phyloP scores from a whole-genome alignment of 495 filamentous ascomycete species.

The Penicillium subrubescens region DNA sequence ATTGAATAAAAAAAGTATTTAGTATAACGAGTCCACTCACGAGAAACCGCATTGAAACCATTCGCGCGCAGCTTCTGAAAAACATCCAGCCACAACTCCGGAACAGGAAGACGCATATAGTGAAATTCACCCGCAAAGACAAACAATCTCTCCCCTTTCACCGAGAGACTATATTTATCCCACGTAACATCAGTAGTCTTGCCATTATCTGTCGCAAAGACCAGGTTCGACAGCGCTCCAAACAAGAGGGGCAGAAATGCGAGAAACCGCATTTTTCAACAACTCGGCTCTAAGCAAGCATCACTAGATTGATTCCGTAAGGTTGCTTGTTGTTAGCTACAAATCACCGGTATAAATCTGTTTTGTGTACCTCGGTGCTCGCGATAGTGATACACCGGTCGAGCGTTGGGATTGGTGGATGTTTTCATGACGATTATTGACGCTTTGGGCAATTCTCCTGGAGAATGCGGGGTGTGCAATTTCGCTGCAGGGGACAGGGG shows the following conservation, averaged over 20 bases:
- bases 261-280: slow-evolving; percentile 24
- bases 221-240: slow-evolving; percentile 33
- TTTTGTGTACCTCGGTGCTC: slow-evolving; percentile 24
- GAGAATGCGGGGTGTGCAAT: slow-evolving; percentile 20
- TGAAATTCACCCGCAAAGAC: slow-evolving; percentile 63
- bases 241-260: slow-evolving; percentile 33
- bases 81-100: slow-evolving; percentile 62
- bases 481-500: not conserved
- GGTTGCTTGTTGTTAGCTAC: not conserved
- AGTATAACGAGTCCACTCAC: slow-evolving; percentile 11
- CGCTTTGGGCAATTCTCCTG: slow-evolving; percentile 29
- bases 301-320: not conserved
- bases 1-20: slow-evolving; percentile 5
- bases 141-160: slow-evolving; percentile 58
- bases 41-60: slow-evolving; percentile 55
- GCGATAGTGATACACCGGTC: slow-evolving; percentile 28
- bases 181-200: slow-evolving; percentile 41
- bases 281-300: not conserved
- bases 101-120: slow-evolving; percentile 58
- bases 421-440: slow-evolving; percentile 19
- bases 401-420: slow-evolving; percentile 34
- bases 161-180: slow-evolving; percentile 60
- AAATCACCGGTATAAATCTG: slow-evolving; percentile 2
- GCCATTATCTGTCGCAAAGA: slow-evolving; percentile 32
- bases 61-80: slow-evolving; percentile 63